A percentile compares a stretch with the other conserved stretches of the same genome.
Conservation (phyloP, 2,329 filamentous ascomycete species). For the Hymenoscyphus fructigenus region DNA sequence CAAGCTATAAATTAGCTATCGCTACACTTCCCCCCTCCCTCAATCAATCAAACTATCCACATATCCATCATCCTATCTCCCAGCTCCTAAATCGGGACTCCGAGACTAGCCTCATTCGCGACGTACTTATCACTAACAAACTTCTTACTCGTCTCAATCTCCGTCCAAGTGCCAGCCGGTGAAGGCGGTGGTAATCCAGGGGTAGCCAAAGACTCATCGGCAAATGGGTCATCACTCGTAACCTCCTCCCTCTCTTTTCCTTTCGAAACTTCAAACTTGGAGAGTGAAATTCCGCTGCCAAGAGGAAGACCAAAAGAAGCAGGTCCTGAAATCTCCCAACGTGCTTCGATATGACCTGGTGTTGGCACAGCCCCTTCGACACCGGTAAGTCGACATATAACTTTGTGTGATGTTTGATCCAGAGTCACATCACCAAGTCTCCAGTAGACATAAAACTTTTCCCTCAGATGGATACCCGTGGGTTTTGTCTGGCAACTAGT, state of each 20-base stretch:
- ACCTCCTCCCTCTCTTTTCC: slow-evolving; percentile 45
- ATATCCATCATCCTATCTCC: neutral
- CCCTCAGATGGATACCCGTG: slow-evolving; percentile 73
- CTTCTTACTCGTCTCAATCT: slow-evolving; percentile 65
- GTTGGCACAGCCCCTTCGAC: slow-evolving; percentile 70
- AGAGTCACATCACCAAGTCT: slow-evolving; percentile 72
- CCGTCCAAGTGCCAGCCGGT: slow-evolving; percentile 55
- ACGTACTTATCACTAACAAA: slow-evolving; percentile 76
- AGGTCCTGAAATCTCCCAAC: slow-evolving; percentile 64
- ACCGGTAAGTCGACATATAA: slow-evolving; percentile 76
- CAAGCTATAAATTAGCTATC: neutral
- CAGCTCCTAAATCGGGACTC: neutral
- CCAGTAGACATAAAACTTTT: slow-evolving; percentile 79
- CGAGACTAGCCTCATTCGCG: slow-evolving; percentile 28
- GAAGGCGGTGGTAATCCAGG: slow-evolving; percentile 34
- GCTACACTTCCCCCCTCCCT: neutral
- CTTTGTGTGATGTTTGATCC: slow-evolving; percentile 63
- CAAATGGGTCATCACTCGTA: slow-evolving; percentile 59
- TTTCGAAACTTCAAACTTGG: slow-evolving; percentile 51
- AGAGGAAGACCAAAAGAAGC: slow-evolving; percentile 38
- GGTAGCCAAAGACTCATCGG: slow-evolving; percentile 50
- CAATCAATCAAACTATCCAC: neutral
- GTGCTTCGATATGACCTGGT: slow-evolving; percentile 76
- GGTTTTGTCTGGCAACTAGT: slow-evolving; percentile 75
- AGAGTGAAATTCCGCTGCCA: slow-evolving; percentile 67